Evolutionary conservation across 495 filamentous ascomycete genomes (phyloP), one percentile per base, ranked within the genome.

Genomic region (Penicillium fimorum): DNA sequence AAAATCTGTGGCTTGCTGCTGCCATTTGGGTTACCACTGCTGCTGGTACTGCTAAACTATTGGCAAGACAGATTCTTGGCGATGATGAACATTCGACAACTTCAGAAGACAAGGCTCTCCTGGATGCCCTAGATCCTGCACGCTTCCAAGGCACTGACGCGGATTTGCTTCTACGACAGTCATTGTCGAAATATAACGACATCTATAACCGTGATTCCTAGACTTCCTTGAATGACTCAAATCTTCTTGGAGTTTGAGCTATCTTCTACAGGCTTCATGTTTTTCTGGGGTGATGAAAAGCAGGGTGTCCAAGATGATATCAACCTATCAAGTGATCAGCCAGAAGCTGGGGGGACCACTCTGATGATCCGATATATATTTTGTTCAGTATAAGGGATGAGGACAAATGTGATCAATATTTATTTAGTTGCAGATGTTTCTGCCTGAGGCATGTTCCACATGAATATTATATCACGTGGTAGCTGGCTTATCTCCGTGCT

Each of bases 11-110:
- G 48, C 53, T 74, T 40, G 59, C 58, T 9, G 71, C 71, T 17
- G 71, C 69, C 4, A 69, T 74, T 22, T 74, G 71, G 67, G 61
- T 74, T 40, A 72, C 71, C 2, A 69, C 69, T 50, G 69, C 71
- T 47, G 69, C 69, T 59, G 71, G 67, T 6, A 58, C 66, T 5
- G 71, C 69, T 13, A 68, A 67, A 25, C 53, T 74, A 30, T 47
- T 74, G 40, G 50, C 64, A 27, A 56, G 58, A n/a, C 18, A 68
- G 47, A 40, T 70, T 22, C 52, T 58, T 30, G 57, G 55, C 13
- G 64, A 56, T 20, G 13, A 2, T 54, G 20, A 50, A 18, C 29
- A 20, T 33, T 18, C 37, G 3, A 18, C 27, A 2, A 38, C 15
- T 20, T 25, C 49, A 3, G 55, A 64, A 12, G 65, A 71, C 40